These are phyloP conservation scores for Cercospora beticola DNA, from an alignment of 2,329 filamentous ascomycete species.

Conservation along the genomic window DNA sequence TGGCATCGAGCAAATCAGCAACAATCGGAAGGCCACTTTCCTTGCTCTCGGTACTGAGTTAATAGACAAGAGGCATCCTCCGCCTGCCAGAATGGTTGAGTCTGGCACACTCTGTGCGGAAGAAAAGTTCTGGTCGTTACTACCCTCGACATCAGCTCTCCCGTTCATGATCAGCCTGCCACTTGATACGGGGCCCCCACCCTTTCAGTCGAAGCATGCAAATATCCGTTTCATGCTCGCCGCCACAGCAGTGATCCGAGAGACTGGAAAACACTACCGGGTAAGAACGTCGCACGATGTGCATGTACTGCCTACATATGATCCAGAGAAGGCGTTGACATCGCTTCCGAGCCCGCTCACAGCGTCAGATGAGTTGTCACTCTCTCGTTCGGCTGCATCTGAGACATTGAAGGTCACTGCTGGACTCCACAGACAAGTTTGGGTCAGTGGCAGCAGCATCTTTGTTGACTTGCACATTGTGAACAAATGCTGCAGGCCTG, in stretches of 20 bases:
- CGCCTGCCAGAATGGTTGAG: conserved; percentile 52
- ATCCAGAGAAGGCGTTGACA: conserved; percentile 57
- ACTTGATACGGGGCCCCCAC: conserved; percentile 55
- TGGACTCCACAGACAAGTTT: conserved; percentile 57
- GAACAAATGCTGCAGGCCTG: conserved; percentile 51
- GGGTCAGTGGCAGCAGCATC: conserved; percentile 57
- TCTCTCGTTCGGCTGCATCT: conserved; percentile 42
- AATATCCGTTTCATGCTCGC: conserved; percentile 53
- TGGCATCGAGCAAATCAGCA: conserved; percentile 53
- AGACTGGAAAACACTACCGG: conserved; percentile 50
- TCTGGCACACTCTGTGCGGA: conserved; percentile 39
- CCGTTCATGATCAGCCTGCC: conserved; percentile 56
- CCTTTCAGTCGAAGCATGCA: conserved; percentile 54
- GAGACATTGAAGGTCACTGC: conserved; percentile 53
- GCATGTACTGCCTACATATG: conserved; percentile 54
- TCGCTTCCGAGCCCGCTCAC: conserved; percentile 54
- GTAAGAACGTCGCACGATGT: conserved; percentile 54
- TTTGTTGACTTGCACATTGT: conserved; percentile 55
- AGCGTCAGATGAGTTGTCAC: conserved; percentile 49
- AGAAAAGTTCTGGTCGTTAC: conserved; percentile 51
- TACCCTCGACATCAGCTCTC: conserved; percentile 48
- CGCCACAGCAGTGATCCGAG: conserved; percentile 49
- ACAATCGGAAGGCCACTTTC: conserved; percentile 50
- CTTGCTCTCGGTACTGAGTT: conserved; percentile 54
- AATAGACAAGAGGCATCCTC: conserved; percentile 52